Evolutionary conservation across 805 yeast species (phyloP).

Genomic region (Metschnikowia aberdeeniae): DNA sequence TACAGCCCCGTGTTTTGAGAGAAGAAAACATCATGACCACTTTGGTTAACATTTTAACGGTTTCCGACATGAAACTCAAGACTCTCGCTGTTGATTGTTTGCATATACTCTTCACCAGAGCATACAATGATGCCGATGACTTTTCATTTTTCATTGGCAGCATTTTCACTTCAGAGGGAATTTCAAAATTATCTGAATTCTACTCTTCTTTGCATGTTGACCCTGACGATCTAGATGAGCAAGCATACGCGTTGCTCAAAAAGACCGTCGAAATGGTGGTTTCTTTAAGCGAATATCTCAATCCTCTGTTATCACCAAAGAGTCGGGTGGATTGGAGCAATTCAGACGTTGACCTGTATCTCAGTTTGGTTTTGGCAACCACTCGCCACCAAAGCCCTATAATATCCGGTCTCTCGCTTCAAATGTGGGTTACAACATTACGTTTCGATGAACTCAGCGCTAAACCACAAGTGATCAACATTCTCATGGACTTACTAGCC

Average conservation of each 20-base stretch:
- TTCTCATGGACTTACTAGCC: conserved; percentile 67
- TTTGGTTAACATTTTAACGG: conserved; percentile 54
- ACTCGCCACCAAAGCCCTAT: conserved; percentile 81
- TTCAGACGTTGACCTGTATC: conserved; percentile 63
- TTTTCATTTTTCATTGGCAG: conserved; percentile 75
- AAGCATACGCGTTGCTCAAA: conserved; percentile 73
- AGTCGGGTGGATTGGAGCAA: conserved; percentile 46
- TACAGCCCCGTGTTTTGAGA: conserved; percentile 70
- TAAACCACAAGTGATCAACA: conserved; percentile 47
- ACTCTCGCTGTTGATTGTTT: conserved; percentile 87
- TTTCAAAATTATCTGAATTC: conserved; percentile 60
- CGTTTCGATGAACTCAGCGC: conserved; percentile 73
- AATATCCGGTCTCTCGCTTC: conserved; percentile 85
- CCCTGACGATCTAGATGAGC: conserved; percentile 74
- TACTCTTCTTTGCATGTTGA: conserved; percentile 58
- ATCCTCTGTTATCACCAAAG: conserved; percentile 36
- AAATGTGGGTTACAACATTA: conserved; percentile 89
- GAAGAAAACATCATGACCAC: conserved; percentile 61
- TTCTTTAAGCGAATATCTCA: conserved; percentile 74
- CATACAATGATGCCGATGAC: conserved; percentile 61
- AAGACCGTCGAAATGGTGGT: conserved; percentile 93
- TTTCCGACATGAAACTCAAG: conserved; percentile 63
- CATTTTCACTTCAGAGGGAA: conserved; percentile 72
- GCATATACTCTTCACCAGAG: conserved; percentile 81
- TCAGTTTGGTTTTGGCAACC: conserved; percentile 72